phyloP scores from a whole-genome alignment of 148 eudicot genomes.

The Chenopodium suecicum region DNA sequence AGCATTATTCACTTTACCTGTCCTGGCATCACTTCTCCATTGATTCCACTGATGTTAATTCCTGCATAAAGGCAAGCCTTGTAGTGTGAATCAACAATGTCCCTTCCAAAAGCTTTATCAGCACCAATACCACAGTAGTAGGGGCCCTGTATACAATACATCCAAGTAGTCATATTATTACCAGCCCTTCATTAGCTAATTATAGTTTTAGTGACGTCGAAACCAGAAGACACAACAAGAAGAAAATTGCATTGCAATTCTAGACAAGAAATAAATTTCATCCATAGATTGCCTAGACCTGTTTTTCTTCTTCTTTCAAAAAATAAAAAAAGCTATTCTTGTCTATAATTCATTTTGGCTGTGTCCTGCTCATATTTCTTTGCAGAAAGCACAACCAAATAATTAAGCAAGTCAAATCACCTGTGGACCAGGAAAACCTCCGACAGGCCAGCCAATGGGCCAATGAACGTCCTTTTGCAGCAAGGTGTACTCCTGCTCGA shows the following conservation, averaged over 20 bases:
- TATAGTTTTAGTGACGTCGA: background rate
- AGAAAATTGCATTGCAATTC: background rate
- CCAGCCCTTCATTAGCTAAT: background rate
- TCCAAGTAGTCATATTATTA: background rate
- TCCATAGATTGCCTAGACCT: background rate
- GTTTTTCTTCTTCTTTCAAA: background rate
- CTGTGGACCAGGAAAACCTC: constrained; percentile 64
- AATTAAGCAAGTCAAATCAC: constrained; percentile 18
- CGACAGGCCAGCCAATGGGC: constrained; percentile 68
- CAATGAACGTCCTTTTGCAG: constrained; percentile 58
- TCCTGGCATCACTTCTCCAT: constrained; percentile 70
- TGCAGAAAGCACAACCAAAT: background rate
- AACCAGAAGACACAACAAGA: background rate
- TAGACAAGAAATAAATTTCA: background rate
- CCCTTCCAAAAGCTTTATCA: constrained; percentile 64
- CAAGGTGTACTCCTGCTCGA: constrained; percentile 66
- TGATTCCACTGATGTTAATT: constrained; percentile 55
- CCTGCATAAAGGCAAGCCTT: constrained; percentile 63
- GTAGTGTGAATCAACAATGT: constrained; percentile 59
- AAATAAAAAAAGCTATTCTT: too few relatives aligned
- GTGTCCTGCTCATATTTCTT: background rate
- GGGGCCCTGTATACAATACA: constrained; percentile 35
- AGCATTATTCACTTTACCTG: constrained; percentile 35
- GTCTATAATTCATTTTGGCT: background rate
- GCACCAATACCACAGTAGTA: constrained; percentile 63